phyloP scores from a whole-genome alignment of 2,329 filamentous ascomycete genomes.

The Fusarium incarnatum region DNA sequence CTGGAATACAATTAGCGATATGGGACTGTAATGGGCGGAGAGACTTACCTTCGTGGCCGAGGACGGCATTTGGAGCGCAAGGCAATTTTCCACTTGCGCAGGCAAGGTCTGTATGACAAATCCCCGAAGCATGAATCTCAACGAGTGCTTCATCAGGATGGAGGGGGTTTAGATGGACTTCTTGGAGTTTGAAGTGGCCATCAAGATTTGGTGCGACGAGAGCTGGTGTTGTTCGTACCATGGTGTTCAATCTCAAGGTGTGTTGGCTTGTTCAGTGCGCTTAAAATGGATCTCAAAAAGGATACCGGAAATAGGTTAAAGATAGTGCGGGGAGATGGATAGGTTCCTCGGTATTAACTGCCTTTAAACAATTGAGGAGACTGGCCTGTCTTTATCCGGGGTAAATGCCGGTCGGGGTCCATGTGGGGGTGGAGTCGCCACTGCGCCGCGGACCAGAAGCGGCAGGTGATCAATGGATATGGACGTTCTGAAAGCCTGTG shows the following conservation, averaged over 20 bases:
- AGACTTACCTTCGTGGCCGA: constrained; percentile 55
- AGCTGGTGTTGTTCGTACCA: constrained; percentile 10
- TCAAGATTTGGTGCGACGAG: constrained; percentile 10
- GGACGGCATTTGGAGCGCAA: not conserved
- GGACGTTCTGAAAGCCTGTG: constrained; percentile 4
- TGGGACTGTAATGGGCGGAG: no score
- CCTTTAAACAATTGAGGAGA: not conserved
- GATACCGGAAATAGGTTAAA: no score
- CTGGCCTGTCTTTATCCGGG: not conserved
- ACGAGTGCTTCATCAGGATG: constrained; percentile 23
- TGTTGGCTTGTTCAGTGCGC: not conserved
- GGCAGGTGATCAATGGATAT: not conserved
- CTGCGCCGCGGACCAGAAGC: no score
- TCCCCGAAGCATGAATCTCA: constrained; percentile 18
- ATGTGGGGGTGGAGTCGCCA: constrained; percentile 13
- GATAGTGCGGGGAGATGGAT: not conserved
- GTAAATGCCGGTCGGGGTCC: constrained; percentile 12
- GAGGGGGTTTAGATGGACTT: constrained; percentile 5
- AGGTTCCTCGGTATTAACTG: not conserved
- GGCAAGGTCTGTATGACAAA: constrained; percentile 50
- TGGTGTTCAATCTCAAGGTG: not conserved
- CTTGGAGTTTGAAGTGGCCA: not conserved
- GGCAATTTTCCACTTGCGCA: constrained; percentile 54
- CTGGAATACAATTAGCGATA: no score
- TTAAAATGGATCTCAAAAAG: not conserved